Percentiles rank a stretch among this genome's conserved stretches.
Conservation (phyloP, 2,329 filamentous ascomycete species). For the Diaporthe sp. region DNA sequence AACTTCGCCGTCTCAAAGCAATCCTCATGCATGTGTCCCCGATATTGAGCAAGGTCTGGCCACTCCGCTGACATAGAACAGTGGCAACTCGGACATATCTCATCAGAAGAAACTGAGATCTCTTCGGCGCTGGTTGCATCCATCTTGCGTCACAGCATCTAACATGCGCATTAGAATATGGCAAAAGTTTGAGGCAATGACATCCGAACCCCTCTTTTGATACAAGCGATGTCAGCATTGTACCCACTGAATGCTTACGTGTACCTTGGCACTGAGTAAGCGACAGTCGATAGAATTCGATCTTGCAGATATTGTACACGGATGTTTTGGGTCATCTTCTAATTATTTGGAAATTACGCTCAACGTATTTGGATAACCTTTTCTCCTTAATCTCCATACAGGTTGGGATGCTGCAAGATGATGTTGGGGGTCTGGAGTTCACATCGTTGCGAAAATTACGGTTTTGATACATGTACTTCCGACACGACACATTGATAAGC, state of each 20-base stretch:
- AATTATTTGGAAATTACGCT: too few relatives aligned
- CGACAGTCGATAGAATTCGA: too few relatives aligned
- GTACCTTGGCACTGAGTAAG: background rate
- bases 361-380: too few relatives aligned
- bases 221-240: background rate
- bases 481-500: too few relatives aligned
- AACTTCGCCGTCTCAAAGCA: background rate
- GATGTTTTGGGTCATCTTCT: too few relatives aligned
- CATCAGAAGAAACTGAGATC: background rate
- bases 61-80: background rate
- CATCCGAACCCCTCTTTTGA: background rate
- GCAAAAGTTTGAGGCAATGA: background rate
- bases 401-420: too few relatives aligned
- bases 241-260: background rate
- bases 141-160: background rate
- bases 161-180: background rate
- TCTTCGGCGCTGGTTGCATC: background rate
- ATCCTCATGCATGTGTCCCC: background rate
- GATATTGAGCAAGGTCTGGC: background rate
- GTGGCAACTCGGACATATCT: background rate
- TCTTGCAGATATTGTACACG: too few relatives aligned
- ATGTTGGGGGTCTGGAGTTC: too few relatives aligned
- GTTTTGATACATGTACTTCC: too few relatives aligned
- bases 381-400: too few relatives aligned
- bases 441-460: too few relatives aligned